These are phyloP conservation scores for Fusarium chaquense DNA, from an alignment of 2,329 filamentous ascomycete genomes.

Conservation along the genomic window DNA sequence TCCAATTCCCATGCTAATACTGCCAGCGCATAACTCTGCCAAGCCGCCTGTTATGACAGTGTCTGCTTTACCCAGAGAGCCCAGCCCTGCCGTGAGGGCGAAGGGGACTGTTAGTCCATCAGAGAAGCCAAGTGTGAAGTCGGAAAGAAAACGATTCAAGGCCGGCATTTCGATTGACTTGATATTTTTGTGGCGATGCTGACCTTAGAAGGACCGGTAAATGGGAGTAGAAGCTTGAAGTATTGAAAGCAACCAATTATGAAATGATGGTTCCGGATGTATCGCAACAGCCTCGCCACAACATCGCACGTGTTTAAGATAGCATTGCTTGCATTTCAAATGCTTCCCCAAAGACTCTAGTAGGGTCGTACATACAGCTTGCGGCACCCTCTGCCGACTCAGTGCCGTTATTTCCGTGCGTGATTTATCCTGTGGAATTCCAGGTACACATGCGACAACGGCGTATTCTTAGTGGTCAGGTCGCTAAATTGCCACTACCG, in stretches of 20 bases:
- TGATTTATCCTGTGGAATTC: background rate
- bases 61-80: slow-evolving; percentile 68
- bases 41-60: slow-evolving; percentile 76
- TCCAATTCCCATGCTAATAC: slow-evolving; percentile 80
- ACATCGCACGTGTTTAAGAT: background rate
- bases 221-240: background rate
- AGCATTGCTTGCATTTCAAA: fast-evolving
- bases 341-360: fast-evolving
- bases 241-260: background rate
- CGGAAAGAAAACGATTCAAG: slow-evolving; percentile 63
- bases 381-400: slow-evolving; percentile 20
- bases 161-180: slow-evolving; percentile 47
- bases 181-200: too few species aligned
- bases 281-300: too few species aligned
- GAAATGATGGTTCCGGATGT: background rate
- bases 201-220: too few species aligned
- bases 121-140: slow-evolving; percentile 79
- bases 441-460: slow-evolving; percentile 32
- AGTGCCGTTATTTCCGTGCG: background rate
- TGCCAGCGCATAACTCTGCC: slow-evolving; percentile 77
- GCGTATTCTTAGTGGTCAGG: slow-evolving; percentile 21
- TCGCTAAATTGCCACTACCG: background rate
- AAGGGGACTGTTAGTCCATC: slow-evolving; percentile 82
- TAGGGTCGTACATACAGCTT: slow-evolving; percentile 16
- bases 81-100: slow-evolving; percentile 77